Conservation (phyloP, 1,284 basidiomycete genomes). For the Heterobasidion annosum region DNA sequence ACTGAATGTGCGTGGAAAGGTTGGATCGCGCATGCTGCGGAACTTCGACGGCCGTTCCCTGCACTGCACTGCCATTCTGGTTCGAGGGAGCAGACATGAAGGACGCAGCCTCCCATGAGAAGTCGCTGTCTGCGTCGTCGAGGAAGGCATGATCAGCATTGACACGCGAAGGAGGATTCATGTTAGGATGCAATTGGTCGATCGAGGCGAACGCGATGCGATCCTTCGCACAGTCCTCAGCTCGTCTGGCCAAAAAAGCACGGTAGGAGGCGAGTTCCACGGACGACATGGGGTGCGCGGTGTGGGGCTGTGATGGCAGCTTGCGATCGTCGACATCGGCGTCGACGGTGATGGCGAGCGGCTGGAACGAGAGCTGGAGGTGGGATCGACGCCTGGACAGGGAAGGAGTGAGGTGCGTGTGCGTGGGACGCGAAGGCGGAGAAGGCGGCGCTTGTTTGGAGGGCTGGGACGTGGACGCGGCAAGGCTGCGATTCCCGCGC, state of each 20-base stretch:
- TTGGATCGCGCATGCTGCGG: no score
- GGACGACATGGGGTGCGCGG: neutral
- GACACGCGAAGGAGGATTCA: neutral
- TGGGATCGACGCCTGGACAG: neutral
- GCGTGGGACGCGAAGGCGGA: neutral
- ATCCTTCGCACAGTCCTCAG: neutral
- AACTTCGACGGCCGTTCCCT: no score
- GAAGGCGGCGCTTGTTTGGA: neutral
- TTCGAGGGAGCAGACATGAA: neutral
- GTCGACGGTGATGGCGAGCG: neutral
- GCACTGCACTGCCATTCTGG: no score
- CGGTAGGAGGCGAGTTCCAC: neutral
- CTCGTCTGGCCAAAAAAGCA: neutral
- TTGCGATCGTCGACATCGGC: neutral
- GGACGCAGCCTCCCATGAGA: slow-evolving; percentile 6
- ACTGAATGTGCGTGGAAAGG: no score
- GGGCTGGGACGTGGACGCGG: neutral
- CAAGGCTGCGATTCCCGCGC: neutral
- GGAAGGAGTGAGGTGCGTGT: neutral
- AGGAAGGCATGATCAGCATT: neutral
- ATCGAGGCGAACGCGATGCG: no score
- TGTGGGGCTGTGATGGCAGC: neutral
- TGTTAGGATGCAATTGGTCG: no score
- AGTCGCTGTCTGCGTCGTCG: slow-evolving; percentile 6
- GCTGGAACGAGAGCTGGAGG: neutral